Percentiles rank a stretch among this genome's conserved stretches.
Conservation (phyloP, 352 stramenopile species). For the Globisporangium canariense region DNA sequence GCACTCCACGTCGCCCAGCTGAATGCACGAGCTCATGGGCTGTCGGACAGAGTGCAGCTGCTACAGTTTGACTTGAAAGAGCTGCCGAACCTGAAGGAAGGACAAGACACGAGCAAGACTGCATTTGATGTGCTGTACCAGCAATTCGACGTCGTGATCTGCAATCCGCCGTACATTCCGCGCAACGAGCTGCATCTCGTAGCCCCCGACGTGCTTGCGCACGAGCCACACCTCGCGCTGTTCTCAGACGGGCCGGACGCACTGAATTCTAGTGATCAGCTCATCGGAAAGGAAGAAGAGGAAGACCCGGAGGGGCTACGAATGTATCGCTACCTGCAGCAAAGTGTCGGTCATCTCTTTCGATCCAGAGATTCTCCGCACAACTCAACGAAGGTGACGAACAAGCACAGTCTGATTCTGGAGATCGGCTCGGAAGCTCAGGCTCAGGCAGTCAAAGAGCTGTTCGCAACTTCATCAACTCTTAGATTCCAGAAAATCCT, state of each 20-base stretch:
- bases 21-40: conserved; percentile 35
- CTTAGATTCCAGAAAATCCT: conserved; percentile 35
- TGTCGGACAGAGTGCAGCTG: conserved; percentile 18
- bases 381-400: background rate
- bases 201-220: conserved; percentile 46
- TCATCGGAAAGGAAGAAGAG: conserved; percentile 2
- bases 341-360: conserved; percentile 36
- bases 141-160: conserved; percentile 65
- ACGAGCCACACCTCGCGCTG: conserved; percentile 70
- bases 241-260: conserved; percentile 49
- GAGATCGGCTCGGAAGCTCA: conserved; percentile 62
- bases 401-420: conserved; percentile 28
- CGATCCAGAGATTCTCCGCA: background rate
- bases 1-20: conserved; percentile 49
- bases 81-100: conserved; percentile 7
- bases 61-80: conserved; percentile 37
- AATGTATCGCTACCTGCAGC: conserved; percentile 47
- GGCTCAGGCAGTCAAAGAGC: conserved; percentile 32
- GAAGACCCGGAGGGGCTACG: conserved; percentile 33
- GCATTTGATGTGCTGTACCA: conserved; percentile 20
- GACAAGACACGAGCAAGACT: background rate
- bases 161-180: conserved; percentile 77
- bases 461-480: conserved; percentile 27
- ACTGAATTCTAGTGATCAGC: background rate
- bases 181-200: conserved; percentile 50